Evolutionary conservation across 2,329 filamentous ascomycete genomes (phyloP), one percentile per base, ranked within the genome.

Genomic region (Botryotinia globosa): DNA sequence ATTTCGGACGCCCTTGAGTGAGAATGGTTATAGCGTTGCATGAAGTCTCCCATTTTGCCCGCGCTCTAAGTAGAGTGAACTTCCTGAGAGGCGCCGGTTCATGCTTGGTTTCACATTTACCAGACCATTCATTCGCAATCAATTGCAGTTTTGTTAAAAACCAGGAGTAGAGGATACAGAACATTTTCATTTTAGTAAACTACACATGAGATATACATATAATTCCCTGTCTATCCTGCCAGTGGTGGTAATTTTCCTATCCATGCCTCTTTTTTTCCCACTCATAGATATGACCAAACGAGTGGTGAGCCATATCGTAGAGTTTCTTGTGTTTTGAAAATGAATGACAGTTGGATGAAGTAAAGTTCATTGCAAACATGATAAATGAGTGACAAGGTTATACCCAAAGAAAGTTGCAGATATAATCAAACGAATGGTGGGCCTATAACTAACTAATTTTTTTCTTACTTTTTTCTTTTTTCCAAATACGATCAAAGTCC

Each of bases 91-190:
- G 39, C 18, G 39, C 18, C 25, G 16, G 18, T 9, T 25, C 5
- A 42, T 10, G 3, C 12, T 2, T 29, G 12, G 14, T 16, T 37
- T 9, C 44, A 48, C 18, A 20, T 3, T 37, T 39, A 25, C 14
- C 14, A 51, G 45, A 29, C 51, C 5, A 22, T 51, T 51, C 12
- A 37, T 8, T 51, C 16, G 8, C 20, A 34, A 18, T 29, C 20
- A 18, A 61, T 1, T 12, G 1, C 6, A 14, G 2, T 37, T 25
- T 22, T 6, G 4, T 14, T 3, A 6, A 25, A 16, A 6, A 2
- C 32, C 4, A 10, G 56, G 10, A 25, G 32, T 61, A 61, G 10
- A n/a, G 20, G 32, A 25, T 25, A 37, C 5, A 25, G 8, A 61
- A 37, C 1, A 25, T 61, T 61, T 18, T n/a, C 58, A 61, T 61